Evolutionary conservation across 441 rosid genomes (phyloP), one percentile per base, ranked within the genome.

Genomic region (Populus hybrid): DNA sequence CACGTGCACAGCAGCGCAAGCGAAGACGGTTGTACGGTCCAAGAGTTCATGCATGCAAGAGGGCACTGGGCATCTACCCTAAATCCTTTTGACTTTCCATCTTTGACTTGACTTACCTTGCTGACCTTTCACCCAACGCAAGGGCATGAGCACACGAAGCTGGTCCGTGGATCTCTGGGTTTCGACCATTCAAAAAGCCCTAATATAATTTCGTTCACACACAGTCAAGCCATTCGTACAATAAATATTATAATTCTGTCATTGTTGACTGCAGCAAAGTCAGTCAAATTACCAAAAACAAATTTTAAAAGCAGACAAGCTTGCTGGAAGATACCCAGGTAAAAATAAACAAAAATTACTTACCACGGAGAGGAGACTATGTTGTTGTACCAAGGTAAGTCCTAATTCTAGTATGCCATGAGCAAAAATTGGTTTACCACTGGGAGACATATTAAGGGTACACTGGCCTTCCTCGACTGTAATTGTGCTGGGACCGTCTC

Each of bases 401-500:
- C 24, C 71, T 23, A 40, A 63, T 24, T 36, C 78, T 63, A 57
- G 21, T 20, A 71, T 63, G 23, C n/a, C 74, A 28, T 28, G 28
- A 69, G 59, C 57, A 67, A 77, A 53, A 79, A 53, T 53, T 40
- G 30, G 71, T 76, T 38, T 34, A 42, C 66, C 36, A 57, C 73
- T 73, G 30, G 32, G 53, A 20, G 68, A 67, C 23, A 6, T 38
- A 50, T 75, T 50, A 67, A 26, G 42, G 35, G 20, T 66, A 1
- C 12, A 50, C 50, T 6, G 69, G 46, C 76, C 75, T 75, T 71
- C 78, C 70, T 73, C 53, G 42, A 68, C 69, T 67, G 21, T 53
- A 67, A 65, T 21, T 23, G 30, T 57, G 57, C 8, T 76, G 80
- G 8, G 80, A 23, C 32, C 65, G 35, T 38, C 83, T 81, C 78